phyloP scores from a whole-genome alignment of 352 stramenopile genomes.

The Saprolegnia diclina region DNA sequence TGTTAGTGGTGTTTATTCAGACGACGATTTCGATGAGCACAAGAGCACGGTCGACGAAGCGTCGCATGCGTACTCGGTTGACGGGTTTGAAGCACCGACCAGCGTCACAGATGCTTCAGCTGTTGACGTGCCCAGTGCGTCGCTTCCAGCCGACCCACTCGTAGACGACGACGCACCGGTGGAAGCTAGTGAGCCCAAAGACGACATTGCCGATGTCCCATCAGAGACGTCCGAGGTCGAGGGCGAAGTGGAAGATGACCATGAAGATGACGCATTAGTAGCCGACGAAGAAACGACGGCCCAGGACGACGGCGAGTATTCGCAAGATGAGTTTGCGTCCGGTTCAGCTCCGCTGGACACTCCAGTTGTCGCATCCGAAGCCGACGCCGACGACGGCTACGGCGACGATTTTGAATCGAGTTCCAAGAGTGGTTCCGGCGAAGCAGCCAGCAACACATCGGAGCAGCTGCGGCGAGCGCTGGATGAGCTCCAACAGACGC shows the following conservation, averaged over 20 bases:
- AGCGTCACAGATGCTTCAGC: no score
- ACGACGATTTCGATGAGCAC: neutral
- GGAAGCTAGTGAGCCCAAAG: neutral
- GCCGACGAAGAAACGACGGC: neutral
- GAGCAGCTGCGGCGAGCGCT: slow-evolving; percentile 11
- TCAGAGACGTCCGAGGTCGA: neutral
- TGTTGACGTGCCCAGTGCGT: no score
- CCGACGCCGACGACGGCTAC: slow-evolving; percentile 8
- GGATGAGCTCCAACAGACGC: slow-evolving; percentile 8
- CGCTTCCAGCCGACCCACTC: no score
- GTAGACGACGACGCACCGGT: neutral
- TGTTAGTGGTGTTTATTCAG: neutral
- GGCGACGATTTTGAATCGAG: slow-evolving; percentile 9
- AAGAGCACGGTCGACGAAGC: neutral
- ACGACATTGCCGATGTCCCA: neutral
- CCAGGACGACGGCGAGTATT: neutral
- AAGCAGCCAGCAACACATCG: slow-evolving; percentile 23
- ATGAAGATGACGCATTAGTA: neutral
- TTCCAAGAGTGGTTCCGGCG: neutral
- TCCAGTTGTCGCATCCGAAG: neutral
- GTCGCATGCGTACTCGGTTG: no score
- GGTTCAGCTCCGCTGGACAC: neutral
- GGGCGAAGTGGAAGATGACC: neutral
- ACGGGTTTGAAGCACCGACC: no score
- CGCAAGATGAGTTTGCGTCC: slow-evolving; percentile 16